Evolutionary conservation across 2,329 filamentous ascomycete species (phyloP).

Genomic region (Sordariomycetes sp.): DNA sequence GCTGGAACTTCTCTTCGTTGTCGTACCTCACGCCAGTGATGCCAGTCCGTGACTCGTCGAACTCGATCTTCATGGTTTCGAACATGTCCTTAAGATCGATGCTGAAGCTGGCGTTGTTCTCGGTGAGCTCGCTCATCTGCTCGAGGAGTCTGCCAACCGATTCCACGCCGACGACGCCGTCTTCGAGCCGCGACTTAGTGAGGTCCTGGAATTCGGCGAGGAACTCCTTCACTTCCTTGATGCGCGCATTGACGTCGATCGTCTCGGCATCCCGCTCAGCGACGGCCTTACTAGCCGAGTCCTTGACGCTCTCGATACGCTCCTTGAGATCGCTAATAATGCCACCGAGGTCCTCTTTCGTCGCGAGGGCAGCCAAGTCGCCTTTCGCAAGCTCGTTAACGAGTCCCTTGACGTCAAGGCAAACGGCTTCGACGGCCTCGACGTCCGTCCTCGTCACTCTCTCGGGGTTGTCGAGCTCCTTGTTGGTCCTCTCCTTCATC

Average conservation of each 20-base stretch:
- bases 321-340: conserved; percentile 64
- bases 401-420: conserved; percentile 73
- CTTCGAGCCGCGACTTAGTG: conserved; percentile 65
- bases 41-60: conserved; percentile 75
- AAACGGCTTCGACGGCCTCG: conserved; percentile 68
- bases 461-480: conserved; percentile 44
- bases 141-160: conserved; percentile 61
- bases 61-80: conserved; percentile 71
- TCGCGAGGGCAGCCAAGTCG: conserved; percentile 59
- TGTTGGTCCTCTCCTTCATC: conserved; percentile 46
- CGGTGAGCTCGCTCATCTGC: conserved; percentile 51
- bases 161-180: conserved; percentile 63
- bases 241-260: conserved; percentile 63
- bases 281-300: conserved; percentile 66
- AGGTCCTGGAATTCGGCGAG: conserved; percentile 70
- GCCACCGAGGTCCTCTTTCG: conserved; percentile 66
- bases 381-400: conserved; percentile 64
- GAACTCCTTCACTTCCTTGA: conserved; percentile 67
- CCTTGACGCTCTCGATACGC: conserved; percentile 54
- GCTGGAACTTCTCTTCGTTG: conserved; percentile 64
- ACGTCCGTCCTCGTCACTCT: conserved; percentile 73
- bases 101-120: conserved; percentile 43
- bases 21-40: conserved; percentile 75
- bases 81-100: conserved; percentile 62
- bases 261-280: conserved; percentile 80